Evolutionary conservation across 164 flowering plant species (phyloP).

Genomic region (Litsea cubeba): DNA sequence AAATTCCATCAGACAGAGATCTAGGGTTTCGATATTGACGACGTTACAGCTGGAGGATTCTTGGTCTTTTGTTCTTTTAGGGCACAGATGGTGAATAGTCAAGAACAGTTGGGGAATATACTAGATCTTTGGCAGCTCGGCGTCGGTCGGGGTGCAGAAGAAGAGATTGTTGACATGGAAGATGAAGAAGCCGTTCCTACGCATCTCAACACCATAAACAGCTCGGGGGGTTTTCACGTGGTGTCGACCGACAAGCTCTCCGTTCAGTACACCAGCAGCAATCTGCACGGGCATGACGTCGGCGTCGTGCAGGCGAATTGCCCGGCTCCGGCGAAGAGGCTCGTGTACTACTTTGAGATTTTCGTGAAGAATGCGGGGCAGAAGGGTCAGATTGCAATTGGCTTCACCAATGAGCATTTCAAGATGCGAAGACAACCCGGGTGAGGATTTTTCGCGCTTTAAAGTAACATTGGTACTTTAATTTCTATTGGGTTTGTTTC

Average conservation of each 20-base stretch:
- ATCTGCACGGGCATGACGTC: conserved; percentile 86
- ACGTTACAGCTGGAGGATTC: too few relatives aligned
- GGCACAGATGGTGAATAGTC: conserved; percentile 2
- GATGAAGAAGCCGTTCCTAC: conserved; percentile 48
- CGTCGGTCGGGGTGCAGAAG: conserved; percentile 1
- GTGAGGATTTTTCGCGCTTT: conserved; percentile 26
- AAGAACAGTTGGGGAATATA: neutral
- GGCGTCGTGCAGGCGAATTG: conserved; percentile 84
- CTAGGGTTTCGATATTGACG: too few relatives aligned
- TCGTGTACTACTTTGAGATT: conserved; percentile 87
- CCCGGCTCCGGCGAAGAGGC: conserved; percentile 66
- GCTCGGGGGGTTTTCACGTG: conserved; percentile 76
- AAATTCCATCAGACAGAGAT: too few relatives aligned
- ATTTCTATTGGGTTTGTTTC: neutral
- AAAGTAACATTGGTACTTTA: neutral
- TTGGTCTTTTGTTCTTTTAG: too few relatives aligned
- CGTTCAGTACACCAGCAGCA: conserved; percentile 56
- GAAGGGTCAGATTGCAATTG: conserved; percentile 83
- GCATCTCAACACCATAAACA: conserved; percentile 77
- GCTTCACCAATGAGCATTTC: conserved; percentile 64
- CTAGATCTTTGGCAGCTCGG: conserved; percentile 4
- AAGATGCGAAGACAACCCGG: conserved; percentile 93
- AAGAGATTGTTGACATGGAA: conserved; percentile 16
- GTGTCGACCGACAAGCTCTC: conserved; percentile 80
- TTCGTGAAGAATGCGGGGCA: conserved; percentile 73